Conservation (phyloP, 805 yeast genomes). For the Lipomyces chichibuensis region DNA sequence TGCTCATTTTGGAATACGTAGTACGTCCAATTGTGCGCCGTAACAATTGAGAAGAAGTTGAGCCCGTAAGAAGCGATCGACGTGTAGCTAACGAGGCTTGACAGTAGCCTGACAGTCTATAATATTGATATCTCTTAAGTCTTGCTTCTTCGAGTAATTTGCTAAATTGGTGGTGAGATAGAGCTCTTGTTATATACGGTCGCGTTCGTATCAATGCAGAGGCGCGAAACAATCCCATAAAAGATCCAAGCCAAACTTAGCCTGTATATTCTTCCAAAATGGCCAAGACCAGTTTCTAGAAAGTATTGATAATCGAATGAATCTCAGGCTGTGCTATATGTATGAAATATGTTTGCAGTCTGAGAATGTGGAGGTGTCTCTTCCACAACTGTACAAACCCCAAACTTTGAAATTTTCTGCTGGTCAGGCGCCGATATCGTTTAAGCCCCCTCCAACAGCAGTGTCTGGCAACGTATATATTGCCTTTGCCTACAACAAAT, state of each 20-base stretch:
- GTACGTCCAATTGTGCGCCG: not conserved
- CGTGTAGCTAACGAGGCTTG: not conserved
- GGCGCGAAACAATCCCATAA: not conserved
- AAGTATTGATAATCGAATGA: no score
- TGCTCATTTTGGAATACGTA: not conserved
- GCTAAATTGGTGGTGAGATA: not conserved
- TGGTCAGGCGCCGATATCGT: no score
- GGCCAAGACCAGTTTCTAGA: not conserved
- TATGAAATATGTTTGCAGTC: not conserved
- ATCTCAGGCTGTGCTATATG: not conserved
- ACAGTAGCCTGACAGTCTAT: not conserved
- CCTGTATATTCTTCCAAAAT: not conserved
- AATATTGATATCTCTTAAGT: not conserved
- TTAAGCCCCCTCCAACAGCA: no score
- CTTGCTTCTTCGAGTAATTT: not conserved
- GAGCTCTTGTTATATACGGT: not conserved
- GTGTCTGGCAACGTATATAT: no score
- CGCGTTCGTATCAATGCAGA: not conserved
- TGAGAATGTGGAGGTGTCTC: not conserved
- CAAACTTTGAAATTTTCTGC: no score
- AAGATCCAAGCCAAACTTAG: not conserved
- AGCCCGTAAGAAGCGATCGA: not conserved
- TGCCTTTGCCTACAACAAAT: no score
- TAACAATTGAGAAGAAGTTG: not conserved
- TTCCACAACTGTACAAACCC: not conserved